A percentile compares a stretch with the other conserved stretches of the same genome.
Evolutionary conservation across 371 early-diverging fungal species (phyloP).

Genomic region (Parasitella parasitica): DNA sequence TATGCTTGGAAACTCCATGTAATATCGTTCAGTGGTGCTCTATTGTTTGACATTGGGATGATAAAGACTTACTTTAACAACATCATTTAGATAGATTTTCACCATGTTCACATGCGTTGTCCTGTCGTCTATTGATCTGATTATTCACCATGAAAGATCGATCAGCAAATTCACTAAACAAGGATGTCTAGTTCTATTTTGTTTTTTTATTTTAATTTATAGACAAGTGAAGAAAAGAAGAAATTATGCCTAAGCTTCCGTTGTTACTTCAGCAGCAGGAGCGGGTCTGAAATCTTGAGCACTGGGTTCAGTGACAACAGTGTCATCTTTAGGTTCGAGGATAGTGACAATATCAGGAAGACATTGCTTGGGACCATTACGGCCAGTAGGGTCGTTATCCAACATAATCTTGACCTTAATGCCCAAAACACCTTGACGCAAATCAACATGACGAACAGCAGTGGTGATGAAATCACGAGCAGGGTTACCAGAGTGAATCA

Average conservation of each 20-base stretch:
- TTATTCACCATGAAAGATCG: too few relatives aligned
- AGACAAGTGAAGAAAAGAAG: background rate
- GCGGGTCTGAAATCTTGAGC: conserved; percentile 72
- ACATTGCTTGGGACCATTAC: conserved; percentile 94
- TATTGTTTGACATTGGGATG: too few relatives aligned
- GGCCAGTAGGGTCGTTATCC: conserved; percentile 96
- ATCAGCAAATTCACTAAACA: background rate
- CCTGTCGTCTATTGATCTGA: too few relatives aligned
- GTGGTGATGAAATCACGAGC: conserved; percentile 97
- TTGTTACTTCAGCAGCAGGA: conserved; percentile 40
- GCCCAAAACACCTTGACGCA: conserved; percentile 99
- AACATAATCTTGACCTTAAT: conserved; percentile 99
- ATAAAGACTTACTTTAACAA: too few relatives aligned
- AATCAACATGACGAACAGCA: conserved; percentile 97
- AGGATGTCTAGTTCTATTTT: background rate
- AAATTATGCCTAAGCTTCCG: conserved; percentile 5
- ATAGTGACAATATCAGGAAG: conserved; percentile 98
- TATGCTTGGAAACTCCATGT: too few relatives aligned
- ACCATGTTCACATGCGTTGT: too few relatives aligned
- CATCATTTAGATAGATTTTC: too few relatives aligned
- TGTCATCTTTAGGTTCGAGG: conserved; percentile 89
- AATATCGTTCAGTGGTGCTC: too few relatives aligned
- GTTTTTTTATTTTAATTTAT: conserved; percentile 4
- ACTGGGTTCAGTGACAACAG: conserved; percentile 75
- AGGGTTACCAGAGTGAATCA: conserved; percentile 99